Conservation (phyloP, 1,139 yeast species). For the Torulaspora globosa region DNA sequence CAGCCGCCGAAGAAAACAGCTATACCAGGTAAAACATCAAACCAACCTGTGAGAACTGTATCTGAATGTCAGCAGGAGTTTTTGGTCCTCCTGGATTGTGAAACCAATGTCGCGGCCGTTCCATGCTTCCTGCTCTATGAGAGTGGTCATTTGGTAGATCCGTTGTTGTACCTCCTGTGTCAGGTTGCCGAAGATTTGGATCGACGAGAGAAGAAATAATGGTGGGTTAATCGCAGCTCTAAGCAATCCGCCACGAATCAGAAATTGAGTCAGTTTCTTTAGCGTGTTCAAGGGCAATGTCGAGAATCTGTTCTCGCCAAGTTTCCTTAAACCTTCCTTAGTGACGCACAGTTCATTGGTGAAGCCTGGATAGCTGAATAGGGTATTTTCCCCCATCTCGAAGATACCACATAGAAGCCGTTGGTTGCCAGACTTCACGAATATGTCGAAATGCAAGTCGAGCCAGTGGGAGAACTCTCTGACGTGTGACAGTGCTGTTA, state of each 20-base stretch:
- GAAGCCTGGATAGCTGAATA: conserved; percentile 7
- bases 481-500: conserved; percentile 1
- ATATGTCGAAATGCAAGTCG: conserved; percentile 14
- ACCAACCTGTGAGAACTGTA: conserved; percentile 2
- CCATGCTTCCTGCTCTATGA: conserved; percentile 9
- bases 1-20: conserved; percentile 2
- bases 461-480: conserved; percentile 8
- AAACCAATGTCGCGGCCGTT: conserved; percentile 8
- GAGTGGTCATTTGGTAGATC: conserved; percentile 9
- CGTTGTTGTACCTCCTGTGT: conserved; percentile 12
- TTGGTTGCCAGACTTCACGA: conserved; percentile 6
- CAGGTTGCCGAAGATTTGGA: conserved; percentile 13
- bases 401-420: conserved; percentile 12
- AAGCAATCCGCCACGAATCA: conserved; percentile 12
- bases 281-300: conserved; percentile 10
- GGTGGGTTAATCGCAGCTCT: conserved; percentile 13
- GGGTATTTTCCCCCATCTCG: conserved; percentile 8
- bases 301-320: conserved; percentile 12
- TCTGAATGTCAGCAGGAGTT: conserved; percentile 8
- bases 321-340: conserved; percentile 11
- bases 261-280: conserved; percentile 9
- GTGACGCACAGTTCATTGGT: conserved; percentile 14
- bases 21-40: not conserved
- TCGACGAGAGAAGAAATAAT: conserved; percentile 8
- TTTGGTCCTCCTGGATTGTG: conserved; percentile 9